These are phyloP conservation scores for Apiospora malaysiana DNA, from an alignment of 2,329 filamentous ascomycete species.

Conservation along the genomic window DNA sequence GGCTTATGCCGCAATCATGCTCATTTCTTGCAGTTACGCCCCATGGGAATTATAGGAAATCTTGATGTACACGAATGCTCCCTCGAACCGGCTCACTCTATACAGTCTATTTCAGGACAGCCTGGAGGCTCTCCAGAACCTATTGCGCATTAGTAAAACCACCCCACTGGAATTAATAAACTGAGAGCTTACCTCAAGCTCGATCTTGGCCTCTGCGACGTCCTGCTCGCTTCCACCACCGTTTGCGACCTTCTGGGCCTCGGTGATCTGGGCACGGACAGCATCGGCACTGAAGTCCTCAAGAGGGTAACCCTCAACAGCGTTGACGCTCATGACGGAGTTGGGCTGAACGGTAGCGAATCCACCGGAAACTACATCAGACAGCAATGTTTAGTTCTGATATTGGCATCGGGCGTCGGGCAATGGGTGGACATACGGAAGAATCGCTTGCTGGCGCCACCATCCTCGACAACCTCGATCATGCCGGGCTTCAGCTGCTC, in stretches of 20 bases:
- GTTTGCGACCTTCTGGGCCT: constrained; percentile 93
- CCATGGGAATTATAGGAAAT: constrained; percentile 36
- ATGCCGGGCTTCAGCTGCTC: constrained; percentile 98
- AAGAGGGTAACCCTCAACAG: constrained; percentile 90
- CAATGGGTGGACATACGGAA: constrained; percentile 76
- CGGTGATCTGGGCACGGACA: constrained; percentile 86
- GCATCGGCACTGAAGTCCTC: constrained; percentile 96
- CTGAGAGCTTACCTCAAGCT: constrained; percentile 78
- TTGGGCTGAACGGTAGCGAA: constrained; percentile 97
- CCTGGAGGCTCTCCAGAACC: constrained; percentile 85
- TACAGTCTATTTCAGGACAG: constrained; percentile 74
- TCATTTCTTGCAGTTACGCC: constrained; percentile 37
- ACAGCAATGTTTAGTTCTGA: constrained; percentile 1
- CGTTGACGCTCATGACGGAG: constrained; percentile 96
- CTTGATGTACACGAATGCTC: constrained; percentile 46
- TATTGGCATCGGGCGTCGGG: background rate
- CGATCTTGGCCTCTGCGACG: constrained; percentile 98
- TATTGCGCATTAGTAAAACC: constrained; percentile 50
- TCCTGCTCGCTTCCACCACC: constrained; percentile 95
- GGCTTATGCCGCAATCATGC: constrained; percentile 29
- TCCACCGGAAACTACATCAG: constrained; percentile 80
- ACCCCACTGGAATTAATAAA: background rate
- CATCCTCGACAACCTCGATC: constrained; percentile 95
- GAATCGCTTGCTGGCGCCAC: constrained; percentile 89
- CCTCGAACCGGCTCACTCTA: constrained; percentile 44